These are phyloP conservation scores for Camellia oleifera DNA, from an alignment of 179 eudicot genomes.

Conservation along the genomic window DNA sequence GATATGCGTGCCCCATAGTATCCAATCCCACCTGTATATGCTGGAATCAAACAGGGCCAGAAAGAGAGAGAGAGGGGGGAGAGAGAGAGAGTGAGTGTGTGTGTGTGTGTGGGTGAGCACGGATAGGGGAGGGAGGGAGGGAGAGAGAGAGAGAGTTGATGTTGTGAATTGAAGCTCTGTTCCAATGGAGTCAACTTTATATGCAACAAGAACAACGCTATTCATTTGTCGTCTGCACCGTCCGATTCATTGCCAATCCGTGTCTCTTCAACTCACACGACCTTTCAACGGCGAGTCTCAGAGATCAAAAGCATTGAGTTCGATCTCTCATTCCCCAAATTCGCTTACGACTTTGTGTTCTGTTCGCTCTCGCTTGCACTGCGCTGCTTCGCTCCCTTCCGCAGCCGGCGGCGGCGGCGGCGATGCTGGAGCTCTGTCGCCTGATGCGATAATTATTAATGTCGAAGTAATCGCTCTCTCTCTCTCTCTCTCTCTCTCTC, in stretches of 20 bases:
- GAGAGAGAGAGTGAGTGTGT: too few relatives aligned
- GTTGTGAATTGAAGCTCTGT: not conserved
- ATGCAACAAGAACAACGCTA: conserved; percentile 31
- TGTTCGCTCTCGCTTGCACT: conserved; percentile 15
- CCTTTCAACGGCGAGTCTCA: conserved; percentile 3
- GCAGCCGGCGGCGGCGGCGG: conserved; percentile 44
- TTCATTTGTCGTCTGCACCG: conserved; percentile 34
- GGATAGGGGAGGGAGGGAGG: not conserved
- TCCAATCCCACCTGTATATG: too few relatives aligned
- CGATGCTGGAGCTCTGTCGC: conserved; percentile 39
- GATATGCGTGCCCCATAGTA: too few relatives aligned
- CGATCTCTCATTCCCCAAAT: conserved; percentile 13
- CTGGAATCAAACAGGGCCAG: too few relatives aligned
- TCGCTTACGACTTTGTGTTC: conserved; percentile 1
- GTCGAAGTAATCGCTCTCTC: conserved; percentile 51
- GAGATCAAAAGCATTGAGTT: conserved; percentile 14
- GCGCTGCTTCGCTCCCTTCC: conserved; percentile 40
- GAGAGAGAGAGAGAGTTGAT: not conserved
- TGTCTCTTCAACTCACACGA: conserved; percentile 28
- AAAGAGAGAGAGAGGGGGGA: too few relatives aligned
- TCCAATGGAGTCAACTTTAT: conserved; percentile 60
- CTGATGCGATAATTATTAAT: conserved; percentile 79
- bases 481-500: not conserved
- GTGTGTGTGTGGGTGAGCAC: not conserved
- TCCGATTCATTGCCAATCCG: conserved; percentile 27